Evolutionary conservation across 1,284 basidiomycete genomes (phyloP).

Genomic region (Rhodotorula sp.): DNA sequence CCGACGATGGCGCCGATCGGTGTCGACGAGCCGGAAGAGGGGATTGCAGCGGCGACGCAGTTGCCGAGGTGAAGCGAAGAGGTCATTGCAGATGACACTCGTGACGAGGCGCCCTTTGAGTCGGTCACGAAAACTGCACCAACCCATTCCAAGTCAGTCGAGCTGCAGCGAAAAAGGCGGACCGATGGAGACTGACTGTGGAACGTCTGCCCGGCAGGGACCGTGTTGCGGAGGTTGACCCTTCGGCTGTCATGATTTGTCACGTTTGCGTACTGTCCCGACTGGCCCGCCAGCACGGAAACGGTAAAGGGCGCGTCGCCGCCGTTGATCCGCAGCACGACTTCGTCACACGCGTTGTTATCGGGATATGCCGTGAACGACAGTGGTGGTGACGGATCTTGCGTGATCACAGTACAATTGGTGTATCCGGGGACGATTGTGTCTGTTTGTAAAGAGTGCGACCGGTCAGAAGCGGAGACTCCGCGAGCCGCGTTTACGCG

Average conservation of each 20-base stretch:
- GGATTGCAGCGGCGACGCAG: slow-evolving; percentile 3
- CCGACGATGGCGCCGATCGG: slow-evolving; percentile 34
- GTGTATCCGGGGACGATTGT: slow-evolving; percentile 14
- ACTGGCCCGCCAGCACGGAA: slow-evolving; percentile 19
- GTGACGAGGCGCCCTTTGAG: slow-evolving; percentile 10
- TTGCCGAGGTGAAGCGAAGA: slow-evolving; percentile 10
- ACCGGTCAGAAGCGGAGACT: background rate
- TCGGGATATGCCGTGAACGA: slow-evolving; percentile 12
- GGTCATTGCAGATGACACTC: slow-evolving; percentile 5
- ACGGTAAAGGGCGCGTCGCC: slow-evolving; percentile 25
- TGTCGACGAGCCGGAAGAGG: background rate
- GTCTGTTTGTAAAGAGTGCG: background rate
- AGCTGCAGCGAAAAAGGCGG: background rate
- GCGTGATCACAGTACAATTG: slow-evolving; percentile 8
- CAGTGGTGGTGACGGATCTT: background rate
- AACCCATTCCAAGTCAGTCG: background rate
- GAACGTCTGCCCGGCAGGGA: slow-evolving; percentile 22
- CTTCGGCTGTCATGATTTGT: slow-evolving; percentile 8
- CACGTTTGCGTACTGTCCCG: slow-evolving; percentile 27
- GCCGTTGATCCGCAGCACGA: slow-evolving; percentile 15
- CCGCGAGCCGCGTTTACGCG: background rate
- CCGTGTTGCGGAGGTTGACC: slow-evolving; percentile 23
- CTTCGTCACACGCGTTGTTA: slow-evolving; percentile 24
- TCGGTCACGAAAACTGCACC: slow-evolving; percentile 33
- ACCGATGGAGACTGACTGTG: slow-evolving; percentile 11